phyloP scores from a whole-genome alignment of 2,329 filamentous ascomycete species.

The Hortaea sp. region DNA sequence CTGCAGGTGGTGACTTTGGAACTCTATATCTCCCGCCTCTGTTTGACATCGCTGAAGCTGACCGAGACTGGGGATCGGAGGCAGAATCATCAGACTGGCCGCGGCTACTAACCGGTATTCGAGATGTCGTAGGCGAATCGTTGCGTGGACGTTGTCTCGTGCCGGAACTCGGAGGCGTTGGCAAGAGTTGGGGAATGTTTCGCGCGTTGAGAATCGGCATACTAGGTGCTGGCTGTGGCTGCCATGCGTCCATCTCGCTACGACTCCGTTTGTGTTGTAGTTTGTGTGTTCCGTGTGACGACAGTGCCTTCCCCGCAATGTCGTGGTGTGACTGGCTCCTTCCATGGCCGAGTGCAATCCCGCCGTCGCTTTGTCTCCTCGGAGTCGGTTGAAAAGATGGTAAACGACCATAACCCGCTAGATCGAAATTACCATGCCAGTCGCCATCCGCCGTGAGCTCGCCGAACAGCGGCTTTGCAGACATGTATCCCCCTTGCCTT shows the following conservation, averaged over 20 bases:
- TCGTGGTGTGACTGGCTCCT: constrained; percentile 45
- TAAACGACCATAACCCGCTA: constrained; percentile 18
- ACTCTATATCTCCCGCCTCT: constrained; percentile 11
- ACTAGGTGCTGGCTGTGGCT: constrained; percentile 14
- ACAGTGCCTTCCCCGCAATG: constrained; percentile 13
- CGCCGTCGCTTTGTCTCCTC: constrained; percentile 64
- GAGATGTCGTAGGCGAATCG: constrained; percentile 13
- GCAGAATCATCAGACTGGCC: constrained; percentile 23
- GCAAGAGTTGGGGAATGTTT: constrained; percentile 10
- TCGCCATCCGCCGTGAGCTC: constrained; percentile 54
- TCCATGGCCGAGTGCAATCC: constrained; percentile 43
- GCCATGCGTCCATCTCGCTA: constrained; percentile 20
- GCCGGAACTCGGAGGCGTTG: constrained; percentile 17
- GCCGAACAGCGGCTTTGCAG: constrained; percentile 56
- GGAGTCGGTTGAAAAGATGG: constrained; percentile 14
- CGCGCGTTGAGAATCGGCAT: constrained; percentile 19
- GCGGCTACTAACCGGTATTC: constrained; percentile 24
- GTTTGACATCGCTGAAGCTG: constrained; percentile 20
- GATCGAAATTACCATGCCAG: constrained; percentile 29
- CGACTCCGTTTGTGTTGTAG: constrained; percentile 24
- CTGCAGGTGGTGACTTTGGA: constrained; percentile 21
- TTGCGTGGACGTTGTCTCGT: constrained; percentile 6
- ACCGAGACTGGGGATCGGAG: constrained; percentile 16
- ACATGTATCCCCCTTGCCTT: constrained; percentile 10
- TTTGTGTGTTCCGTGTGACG: constrained; percentile 10